Evolutionary conservation across 148 eudicot genomes (phyloP).

Genomic region (Dysphania ambrosioides): DNA sequence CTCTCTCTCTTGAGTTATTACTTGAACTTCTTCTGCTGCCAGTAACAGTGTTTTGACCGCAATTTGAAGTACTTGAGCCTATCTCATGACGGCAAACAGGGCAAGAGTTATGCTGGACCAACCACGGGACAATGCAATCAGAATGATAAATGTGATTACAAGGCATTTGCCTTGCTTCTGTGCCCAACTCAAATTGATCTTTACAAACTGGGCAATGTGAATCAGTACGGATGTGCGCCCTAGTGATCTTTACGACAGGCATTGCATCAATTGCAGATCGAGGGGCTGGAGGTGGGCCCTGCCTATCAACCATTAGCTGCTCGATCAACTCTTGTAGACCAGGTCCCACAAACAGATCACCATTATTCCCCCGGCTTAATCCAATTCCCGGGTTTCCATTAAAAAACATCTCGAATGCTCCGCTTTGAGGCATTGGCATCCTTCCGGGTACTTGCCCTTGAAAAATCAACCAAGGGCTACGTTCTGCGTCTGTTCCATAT

Average conservation of each 20-base stretch:
- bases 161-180: slow-evolving; percentile 88
- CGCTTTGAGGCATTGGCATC: slow-evolving; percentile 44
- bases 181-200: slow-evolving; percentile 71
- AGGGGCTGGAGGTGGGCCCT: slow-evolving; percentile 92
- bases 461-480: slow-evolving; percentile 56
- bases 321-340: slow-evolving; percentile 76
- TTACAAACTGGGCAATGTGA: slow-evolving; percentile 92
- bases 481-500: slow-evolving; percentile 45
- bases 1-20: slow-evolving; percentile 34
- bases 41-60: slow-evolving; percentile 29
- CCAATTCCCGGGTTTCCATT: slow-evolving; percentile 60
- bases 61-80: slow-evolving; percentile 38
- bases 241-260: slow-evolving; percentile 74
- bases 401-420: slow-evolving; percentile 57
- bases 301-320: slow-evolving; percentile 67
- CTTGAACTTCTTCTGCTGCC: slow-evolving; percentile 26
- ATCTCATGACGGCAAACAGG: slow-evolving; percentile 92
- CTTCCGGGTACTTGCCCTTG: slow-evolving; percentile 58
- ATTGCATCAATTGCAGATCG: slow-evolving; percentile 76
- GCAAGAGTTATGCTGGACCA: slow-evolving; percentile 91
- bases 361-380: slow-evolving; percentile 45
- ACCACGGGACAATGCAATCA: slow-evolving; percentile 91
- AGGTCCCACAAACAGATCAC: slow-evolving; percentile 62
- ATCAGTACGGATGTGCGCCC: slow-evolving; percentile 67
- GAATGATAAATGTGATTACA: slow-evolving; percentile 85